These are phyloP conservation scores for Neospermospora avenae DNA, from an alignment of 2,329 filamentous ascomycete genomes.

Conservation along the genomic window DNA sequence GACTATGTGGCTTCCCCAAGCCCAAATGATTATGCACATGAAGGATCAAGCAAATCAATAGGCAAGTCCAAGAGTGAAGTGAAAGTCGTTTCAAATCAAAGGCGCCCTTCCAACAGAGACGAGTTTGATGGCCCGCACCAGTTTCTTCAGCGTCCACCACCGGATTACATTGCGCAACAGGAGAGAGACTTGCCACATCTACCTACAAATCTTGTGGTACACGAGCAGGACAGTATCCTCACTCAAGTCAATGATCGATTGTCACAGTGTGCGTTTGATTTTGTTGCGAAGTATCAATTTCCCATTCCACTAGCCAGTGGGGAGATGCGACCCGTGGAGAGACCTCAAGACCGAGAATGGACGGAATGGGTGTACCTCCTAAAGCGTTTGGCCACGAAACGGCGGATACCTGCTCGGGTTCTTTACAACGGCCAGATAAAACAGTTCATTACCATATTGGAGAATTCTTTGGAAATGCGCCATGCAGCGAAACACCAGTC, in stretches of 20 bases:
- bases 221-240: constrained; percentile 81
- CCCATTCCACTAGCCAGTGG: constrained; percentile 70
- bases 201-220: constrained; percentile 75
- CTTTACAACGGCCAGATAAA: constrained; percentile 90
- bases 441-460: constrained; percentile 82
- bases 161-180: constrained; percentile 69
- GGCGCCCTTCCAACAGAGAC: constrained; percentile 76
- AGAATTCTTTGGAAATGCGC: constrained; percentile 85
- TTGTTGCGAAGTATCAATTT: constrained; percentile 88
- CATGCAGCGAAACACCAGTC: constrained; percentile 82
- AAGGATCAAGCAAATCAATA: constrained; percentile 44
- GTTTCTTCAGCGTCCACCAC: constrained; percentile 69
- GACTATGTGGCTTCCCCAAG: constrained; percentile 52
- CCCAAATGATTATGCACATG: constrained; percentile 58
- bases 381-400: constrained; percentile 81
- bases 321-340: constrained; percentile 74
- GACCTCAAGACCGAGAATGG: constrained; percentile 79
- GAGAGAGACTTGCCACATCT: constrained; percentile 78
- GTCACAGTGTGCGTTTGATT: constrained; percentile 84
- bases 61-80: constrained; percentile 46
- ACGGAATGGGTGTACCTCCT: constrained; percentile 89
- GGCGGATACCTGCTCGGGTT: constrained; percentile 78
- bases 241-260: constrained; percentile 79
- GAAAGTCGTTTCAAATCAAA: constrained; percentile 50
- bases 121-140: constrained; percentile 89